These are phyloP conservation scores for Triangularia setosa DNA, from an alignment of 2,329 filamentous ascomycete species.

Conservation along the genomic window DNA sequence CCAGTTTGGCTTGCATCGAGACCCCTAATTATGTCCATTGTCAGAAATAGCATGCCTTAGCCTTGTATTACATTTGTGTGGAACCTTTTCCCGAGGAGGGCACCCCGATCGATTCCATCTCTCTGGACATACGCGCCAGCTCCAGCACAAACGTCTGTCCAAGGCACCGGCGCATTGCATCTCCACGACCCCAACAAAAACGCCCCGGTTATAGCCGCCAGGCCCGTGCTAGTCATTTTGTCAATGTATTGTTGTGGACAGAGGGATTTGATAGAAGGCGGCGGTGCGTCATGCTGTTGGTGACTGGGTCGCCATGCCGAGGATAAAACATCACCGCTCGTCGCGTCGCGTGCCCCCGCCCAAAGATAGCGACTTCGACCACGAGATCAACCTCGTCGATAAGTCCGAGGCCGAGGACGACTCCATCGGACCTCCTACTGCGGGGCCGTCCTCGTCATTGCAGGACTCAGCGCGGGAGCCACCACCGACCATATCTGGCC, in stretches of 20 bases:
- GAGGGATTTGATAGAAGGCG: neutral
- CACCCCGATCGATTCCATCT: neutral
- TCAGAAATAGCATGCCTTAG: neutral
- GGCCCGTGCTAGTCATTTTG: neutral
- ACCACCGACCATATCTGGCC: neutral
- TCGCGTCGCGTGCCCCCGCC: conserved; percentile 54
- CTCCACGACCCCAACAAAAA: neutral
- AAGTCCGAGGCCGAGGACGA: conserved; percentile 19
- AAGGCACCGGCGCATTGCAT: neutral
- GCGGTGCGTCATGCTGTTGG: conserved; percentile 3
- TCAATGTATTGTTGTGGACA: conserved; percentile 10
- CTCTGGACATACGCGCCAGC: neutral
- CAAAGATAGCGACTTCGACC: conserved; percentile 62
- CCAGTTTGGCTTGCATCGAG: neutral
- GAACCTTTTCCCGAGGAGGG: neutral
- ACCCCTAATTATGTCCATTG: neutral
- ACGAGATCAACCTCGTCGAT: conserved; percentile 65
- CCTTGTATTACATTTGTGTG: neutral
- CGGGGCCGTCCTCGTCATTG: conserved; percentile 16
- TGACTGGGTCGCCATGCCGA: conserved; percentile 35
- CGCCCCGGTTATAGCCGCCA: neutral
- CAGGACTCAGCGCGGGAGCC: neutral
- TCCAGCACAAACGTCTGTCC: neutral
- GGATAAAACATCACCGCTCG: conserved; percentile 38
- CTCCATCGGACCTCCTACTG: conserved; percentile 4